These are phyloP conservation scores for Paraconiothyrium brasiliense DNA, from an alignment of 2,329 filamentous ascomycete species.

Conservation along the genomic window DNA sequence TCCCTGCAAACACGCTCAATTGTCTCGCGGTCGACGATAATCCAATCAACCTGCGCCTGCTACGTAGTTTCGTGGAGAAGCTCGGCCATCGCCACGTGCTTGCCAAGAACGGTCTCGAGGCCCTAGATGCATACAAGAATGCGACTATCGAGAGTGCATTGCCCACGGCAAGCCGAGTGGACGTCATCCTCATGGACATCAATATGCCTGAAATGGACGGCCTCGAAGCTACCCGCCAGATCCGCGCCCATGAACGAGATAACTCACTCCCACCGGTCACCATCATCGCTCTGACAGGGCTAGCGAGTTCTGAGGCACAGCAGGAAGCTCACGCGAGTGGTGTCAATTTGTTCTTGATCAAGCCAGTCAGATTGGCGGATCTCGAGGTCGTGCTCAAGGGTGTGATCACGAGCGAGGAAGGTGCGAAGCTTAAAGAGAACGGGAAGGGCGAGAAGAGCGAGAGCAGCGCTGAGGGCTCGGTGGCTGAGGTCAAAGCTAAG, in stretches of 20 bases:
- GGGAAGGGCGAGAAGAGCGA: slow-evolving; percentile 6
- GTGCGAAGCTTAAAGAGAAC: neutral
- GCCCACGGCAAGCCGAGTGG: slow-evolving; percentile 26
- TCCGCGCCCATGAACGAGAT: slow-evolving; percentile 58
- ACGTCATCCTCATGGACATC: slow-evolving; percentile 49
- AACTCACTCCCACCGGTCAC: slow-evolving; percentile 53
- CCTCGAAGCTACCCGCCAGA: slow-evolving; percentile 50
- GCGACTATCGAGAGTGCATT: slow-evolving; percentile 17
- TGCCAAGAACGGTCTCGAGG: slow-evolving; percentile 49
- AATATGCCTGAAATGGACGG: slow-evolving; percentile 53
- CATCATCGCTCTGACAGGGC: slow-evolving; percentile 63
- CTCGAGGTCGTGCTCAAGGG: slow-evolving; percentile 53
- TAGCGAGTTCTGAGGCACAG: slow-evolving; percentile 60
- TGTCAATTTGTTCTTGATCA: slow-evolving; percentile 65
- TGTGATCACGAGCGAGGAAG: slow-evolving; percentile 39
- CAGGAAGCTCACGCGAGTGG: slow-evolving; percentile 63
- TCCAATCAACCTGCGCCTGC: slow-evolving; percentile 50
- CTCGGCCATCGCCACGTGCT: slow-evolving; percentile 44
- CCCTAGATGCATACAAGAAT: slow-evolving; percentile 42
- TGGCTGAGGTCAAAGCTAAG: neutral
- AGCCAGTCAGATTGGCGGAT: slow-evolving; percentile 59
- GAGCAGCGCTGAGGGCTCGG: neutral
- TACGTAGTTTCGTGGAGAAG: slow-evolving; percentile 49
- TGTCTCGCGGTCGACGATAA: slow-evolving; percentile 53
- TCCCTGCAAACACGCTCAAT: slow-evolving; percentile 34